Evolutionary conservation across 1,284 basidiomycete species (phyloP), one percentile per base, ranked within the genome.

Genomic region (Sanghuangporus sanghuang): DNA sequence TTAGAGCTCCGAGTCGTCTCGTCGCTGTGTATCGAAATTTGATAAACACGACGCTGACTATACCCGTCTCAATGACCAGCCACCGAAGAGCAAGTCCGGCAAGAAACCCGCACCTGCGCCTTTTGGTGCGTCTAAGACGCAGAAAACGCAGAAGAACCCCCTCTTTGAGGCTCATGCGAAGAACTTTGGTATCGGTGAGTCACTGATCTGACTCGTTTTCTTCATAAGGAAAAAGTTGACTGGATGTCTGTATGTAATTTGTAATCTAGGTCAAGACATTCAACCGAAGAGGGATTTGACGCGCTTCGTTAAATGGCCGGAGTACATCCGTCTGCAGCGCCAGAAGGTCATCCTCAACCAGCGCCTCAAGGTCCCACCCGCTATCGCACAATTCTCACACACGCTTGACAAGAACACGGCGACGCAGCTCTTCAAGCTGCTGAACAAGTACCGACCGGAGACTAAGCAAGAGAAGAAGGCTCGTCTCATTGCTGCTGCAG

Each of bases 351-450:
- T 99, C 81, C 91, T 99, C 69, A 83, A 93, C 87, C 95, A 98
- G 82, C 95, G 96, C 74, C 85, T 99, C 72, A 99, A 99, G 88
- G 95, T 98, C 42, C 96, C 96, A 72, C 96, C 96, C 62, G 93
- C 96, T 72, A 97, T 99, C 73, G 93, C 95, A 62, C 96, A 99
- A 80, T 98, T 99, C 86, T 87, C 90, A 63, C 93, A 98, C 83
- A 96, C 95, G 55, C 85, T 99, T 72, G 96, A 99, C 88, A 98
- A 98, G 88, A 99, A 98, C 87, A 98, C 96, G 63, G 96, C 96
- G 55, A 96, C 94, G 63, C 95, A 98, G 78, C 81, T 98, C 67
- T 98, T 98, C 90, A 96, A 96, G 81, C 88, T 99, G 69, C 78
- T 98, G 64, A 96, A 98, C 90, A 98, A 98, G 86, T 90, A 92